phyloP scores from a whole-genome alignment of 2,329 filamentous ascomycete species.

The Fusarium citri region DNA sequence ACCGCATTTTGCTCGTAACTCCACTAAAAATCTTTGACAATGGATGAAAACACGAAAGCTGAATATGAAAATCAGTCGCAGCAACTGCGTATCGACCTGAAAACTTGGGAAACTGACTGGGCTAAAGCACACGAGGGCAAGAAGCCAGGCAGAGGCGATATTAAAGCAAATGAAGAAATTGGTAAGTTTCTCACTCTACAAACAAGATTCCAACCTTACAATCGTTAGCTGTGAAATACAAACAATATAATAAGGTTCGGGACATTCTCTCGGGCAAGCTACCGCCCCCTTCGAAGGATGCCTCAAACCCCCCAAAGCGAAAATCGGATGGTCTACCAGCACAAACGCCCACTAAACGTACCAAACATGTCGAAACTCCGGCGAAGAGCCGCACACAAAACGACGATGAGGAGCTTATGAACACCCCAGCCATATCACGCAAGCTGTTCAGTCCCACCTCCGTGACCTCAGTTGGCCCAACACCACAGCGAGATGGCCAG shows the following conservation, averaged over 20 bases:
- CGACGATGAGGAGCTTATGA: conserved; percentile 58
- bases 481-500: conserved; percentile 81
- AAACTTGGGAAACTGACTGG: conserved; percentile 79
- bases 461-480: conserved; percentile 77
- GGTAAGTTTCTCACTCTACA: conserved; percentile 59
- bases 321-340: conserved; percentile 51
- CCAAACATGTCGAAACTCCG: conserved; percentile 61
- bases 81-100: conserved; percentile 74
- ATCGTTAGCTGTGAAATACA: conserved; percentile 75
- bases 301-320: conserved; percentile 56
- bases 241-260: conserved; percentile 76
- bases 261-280: conserved; percentile 68
- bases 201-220: not conserved
- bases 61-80: conserved; percentile 63
- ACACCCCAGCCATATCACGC: conserved; percentile 67
- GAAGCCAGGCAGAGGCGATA: conserved; percentile 79
- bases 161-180: conserved; percentile 78
- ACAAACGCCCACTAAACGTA: conserved; percentile 65
- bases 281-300: conserved; percentile 54
- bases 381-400: conserved; percentile 51
- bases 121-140: conserved; percentile 69
- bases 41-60: conserved; percentile 60
- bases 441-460: conserved; percentile 70
- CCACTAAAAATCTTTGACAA: conserved; percentile 40
- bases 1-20: not conserved